Percentiles rank a stretch among this genome's conserved stretches.
Evolutionary conservation across 495 filamentous ascomycete genomes (phyloP).

Genomic region (Aspergillus coremiiformis): DNA sequence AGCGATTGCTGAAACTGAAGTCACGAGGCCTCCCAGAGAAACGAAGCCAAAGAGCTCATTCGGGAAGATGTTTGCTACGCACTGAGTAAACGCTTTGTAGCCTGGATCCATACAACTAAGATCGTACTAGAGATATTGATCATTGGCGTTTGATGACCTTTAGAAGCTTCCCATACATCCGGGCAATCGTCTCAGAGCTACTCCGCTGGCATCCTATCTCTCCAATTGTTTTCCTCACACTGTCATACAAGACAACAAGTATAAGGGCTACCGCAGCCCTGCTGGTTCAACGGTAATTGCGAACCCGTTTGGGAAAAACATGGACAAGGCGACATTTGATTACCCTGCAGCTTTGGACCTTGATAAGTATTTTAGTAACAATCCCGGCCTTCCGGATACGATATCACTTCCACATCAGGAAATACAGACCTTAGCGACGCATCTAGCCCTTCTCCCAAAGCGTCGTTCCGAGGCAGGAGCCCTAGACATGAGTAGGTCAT

Average conservation of each 20-base stretch:
- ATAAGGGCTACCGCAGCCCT: slow-evolving; percentile 41
- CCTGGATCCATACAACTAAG: slow-evolving; percentile 29
- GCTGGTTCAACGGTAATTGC: slow-evolving; percentile 31
- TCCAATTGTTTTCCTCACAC: slow-evolving; percentile 45
- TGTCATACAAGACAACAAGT: slow-evolving; percentile 43
- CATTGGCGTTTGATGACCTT: slow-evolving; percentile 14
- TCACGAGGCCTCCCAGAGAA: not conserved
- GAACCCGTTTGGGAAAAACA: slow-evolving; percentile 38
- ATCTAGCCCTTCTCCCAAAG: not conserved
- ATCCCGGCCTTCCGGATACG: slow-evolving; percentile 26
- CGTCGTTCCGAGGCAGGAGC: not conserved
- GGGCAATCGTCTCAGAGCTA: slow-evolving; percentile 26
- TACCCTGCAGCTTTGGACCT: slow-evolving; percentile 31
- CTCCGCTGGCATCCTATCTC: slow-evolving; percentile 27
- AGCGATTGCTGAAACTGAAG: slow-evolving; percentile 7
- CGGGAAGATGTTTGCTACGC: slow-evolving; percentile 23
- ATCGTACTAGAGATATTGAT: slow-evolving; percentile 29
- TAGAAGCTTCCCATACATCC: slow-evolving; percentile 27
- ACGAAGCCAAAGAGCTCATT: not conserved
- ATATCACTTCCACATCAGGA: slow-evolving; percentile 22
- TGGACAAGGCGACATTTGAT: slow-evolving; percentile 28
- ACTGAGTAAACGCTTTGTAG: slow-evolving; percentile 30
- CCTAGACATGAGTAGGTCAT: not conserved
- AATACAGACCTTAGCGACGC: not conserved
- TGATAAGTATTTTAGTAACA: slow-evolving; percentile 34